Conservation (phyloP, 1,139 yeast species). For the Suhomyces choctaworum region DNA sequence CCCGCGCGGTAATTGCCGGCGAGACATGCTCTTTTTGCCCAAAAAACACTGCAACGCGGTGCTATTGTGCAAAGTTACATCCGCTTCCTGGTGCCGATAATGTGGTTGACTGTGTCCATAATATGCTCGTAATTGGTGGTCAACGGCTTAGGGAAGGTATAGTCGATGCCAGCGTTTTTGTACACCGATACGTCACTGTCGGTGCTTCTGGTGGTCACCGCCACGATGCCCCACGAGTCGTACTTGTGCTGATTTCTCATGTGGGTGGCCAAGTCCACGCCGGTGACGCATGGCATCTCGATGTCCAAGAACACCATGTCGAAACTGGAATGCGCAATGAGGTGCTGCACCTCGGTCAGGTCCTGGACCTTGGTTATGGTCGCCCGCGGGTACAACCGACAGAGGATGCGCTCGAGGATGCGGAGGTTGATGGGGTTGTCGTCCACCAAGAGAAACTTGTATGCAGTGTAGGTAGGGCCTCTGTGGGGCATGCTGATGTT, state of each 20-base stretch:
- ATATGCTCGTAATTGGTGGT: conserved; percentile 24
- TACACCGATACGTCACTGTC: conserved; percentile 32
- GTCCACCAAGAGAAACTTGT: conserved; percentile 42
- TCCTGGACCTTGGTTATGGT: conserved; percentile 31
- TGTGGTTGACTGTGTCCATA: conserved; percentile 20
- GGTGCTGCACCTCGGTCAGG: conserved; percentile 30
- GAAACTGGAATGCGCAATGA: conserved; percentile 23
- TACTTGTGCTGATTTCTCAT: conserved; percentile 23
- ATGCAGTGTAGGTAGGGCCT: conserved; percentile 25
- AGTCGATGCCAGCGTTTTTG: conserved; percentile 40
- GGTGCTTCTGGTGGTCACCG: conserved; percentile 42
- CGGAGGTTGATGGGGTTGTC: conserved; percentile 45
- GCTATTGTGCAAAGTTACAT: too few relatives aligned
- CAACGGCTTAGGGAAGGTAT: conserved; percentile 45
- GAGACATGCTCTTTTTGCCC: too few relatives aligned
- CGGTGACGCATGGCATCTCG: conserved; percentile 49
- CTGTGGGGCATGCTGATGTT: conserved; percentile 4
- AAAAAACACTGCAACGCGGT: too few relatives aligned
- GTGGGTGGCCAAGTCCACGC: conserved; percentile 38
- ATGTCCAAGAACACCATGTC: conserved; percentile 46
- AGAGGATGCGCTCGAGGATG: conserved; percentile 35
- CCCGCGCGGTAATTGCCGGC: too few relatives aligned
- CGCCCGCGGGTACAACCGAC: conserved; percentile 39
- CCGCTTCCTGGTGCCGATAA: conserved; percentile 17
- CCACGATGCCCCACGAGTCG: conserved; percentile 35